Base-by-base conservation (phyloP, 2,329 filamentous ascomycete genomes). In the Aspergillus pseudoterreus region DNA sequence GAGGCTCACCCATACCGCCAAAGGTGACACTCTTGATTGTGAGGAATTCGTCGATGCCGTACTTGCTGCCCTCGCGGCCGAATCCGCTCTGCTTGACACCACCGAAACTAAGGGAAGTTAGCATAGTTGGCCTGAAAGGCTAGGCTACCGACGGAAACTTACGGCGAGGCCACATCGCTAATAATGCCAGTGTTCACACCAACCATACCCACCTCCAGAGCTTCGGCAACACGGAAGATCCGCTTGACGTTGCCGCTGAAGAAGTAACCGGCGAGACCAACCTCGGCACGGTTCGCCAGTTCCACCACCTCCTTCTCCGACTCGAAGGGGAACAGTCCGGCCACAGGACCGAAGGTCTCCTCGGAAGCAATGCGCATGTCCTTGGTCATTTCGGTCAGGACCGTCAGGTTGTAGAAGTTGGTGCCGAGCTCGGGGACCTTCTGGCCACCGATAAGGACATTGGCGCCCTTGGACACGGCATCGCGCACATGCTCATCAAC, bases 291-390 rank as follows among this genome's bases (percentile, higher is more conserved):
- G 71, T 99, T 99, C 4, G 94, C 92, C 58, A 92, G 74, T 56
- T 82, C 78, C 27, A 97, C 84, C 4, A 96, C 94, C 64, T 97
- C 92, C 48, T 87, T 85, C 73, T 97, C 94, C 0, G 86, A 90
- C 43, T 89, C 82, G 67, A 97, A 99, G 45, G 85, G 81, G 77
- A 96, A 96, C 12, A 97, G 73, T 0, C 88, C 92, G 0, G 92
- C 92, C 0, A 97, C 88, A 2, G 94, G 94, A 0, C 94, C 94
- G 68, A 99, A 99, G 0, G 92, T 99, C 78, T 99, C 94, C 72
- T 97, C 92, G 1, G 77, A 77, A 4, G 89, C 86, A 60, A 97
- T 81, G 53, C 82, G 80, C 94, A 97, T 97, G 39, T 92, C 84
- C 52, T 80, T 77, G 10, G 80, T 95, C 86, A 96, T 92, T 56